Base-by-base conservation (phyloP, 1,139 yeast species). In the Taphrina pruni region DNA sequence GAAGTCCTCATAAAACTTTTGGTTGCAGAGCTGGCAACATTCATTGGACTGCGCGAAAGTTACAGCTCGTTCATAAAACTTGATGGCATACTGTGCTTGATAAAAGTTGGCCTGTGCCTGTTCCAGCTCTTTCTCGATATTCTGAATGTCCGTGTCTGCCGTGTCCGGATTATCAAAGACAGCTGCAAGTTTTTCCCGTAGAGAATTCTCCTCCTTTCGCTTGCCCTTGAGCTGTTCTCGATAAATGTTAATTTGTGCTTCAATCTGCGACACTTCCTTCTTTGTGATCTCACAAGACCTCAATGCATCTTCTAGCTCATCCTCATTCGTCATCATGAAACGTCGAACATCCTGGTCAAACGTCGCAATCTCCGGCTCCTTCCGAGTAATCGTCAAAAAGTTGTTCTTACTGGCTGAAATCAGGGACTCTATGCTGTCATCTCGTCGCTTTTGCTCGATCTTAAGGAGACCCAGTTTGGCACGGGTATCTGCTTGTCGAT, bases 401-500 rank as follows among this genome's bases (percentile, higher is more conserved):
- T 21, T 64, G 36, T 39, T 38, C 20, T 38, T 32, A 14, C 55
- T 55, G n/a, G 45, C 17, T 9, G 35, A 21, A 6, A 54, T 32
- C 68, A 66, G 38, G 35, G 36, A 32, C 43, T 62, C 64, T n/a
- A 71, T 60, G 9, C 21, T 50, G n/a, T 60, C 46, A 14, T 39
- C 36, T 41, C 51, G 51, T 8, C 60, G 66, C 41, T 70, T 69
- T 6, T 61, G 43, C 11, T 73, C 74, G 12, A 69, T 71, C 12
- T 61, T 46, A 43, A 71, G 43, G 9, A 73, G 55, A 12, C 58
- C 70, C 14, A 73, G 52, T 56, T 73, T 71, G 9, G 74, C 74
- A 3, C 73, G 70, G 60, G 57, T 60, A 38, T 73, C 73, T 9
- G 73, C 62, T 32, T 69, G 73, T 64, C 60, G 81, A 7, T 79